These are phyloP conservation scores for Rhynchosporium agropyri DNA, from an alignment of 2,329 filamentous ascomycete genomes.

Conservation along the genomic window DNA sequence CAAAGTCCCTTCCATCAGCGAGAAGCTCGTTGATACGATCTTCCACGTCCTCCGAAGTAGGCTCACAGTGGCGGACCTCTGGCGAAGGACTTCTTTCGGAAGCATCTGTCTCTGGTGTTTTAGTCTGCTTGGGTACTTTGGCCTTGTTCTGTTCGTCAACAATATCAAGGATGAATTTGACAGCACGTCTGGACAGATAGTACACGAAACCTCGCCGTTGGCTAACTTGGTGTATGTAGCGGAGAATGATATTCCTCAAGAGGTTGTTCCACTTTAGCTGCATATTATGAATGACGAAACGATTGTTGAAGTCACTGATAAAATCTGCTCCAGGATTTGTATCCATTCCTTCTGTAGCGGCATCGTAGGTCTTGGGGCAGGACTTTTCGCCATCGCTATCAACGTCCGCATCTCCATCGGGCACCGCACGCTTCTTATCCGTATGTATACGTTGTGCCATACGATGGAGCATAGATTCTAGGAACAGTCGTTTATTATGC, in stretches of 20 bases:
- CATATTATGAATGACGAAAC: constrained; percentile 96
- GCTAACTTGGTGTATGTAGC: constrained; percentile 96
- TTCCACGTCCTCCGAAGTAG: constrained; percentile 66
- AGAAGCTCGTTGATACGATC: constrained; percentile 85
- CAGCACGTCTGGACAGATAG: constrained; percentile 91
- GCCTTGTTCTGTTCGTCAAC: constrained; percentile 86
- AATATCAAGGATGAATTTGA: constrained; percentile 98
- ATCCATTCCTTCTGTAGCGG: constrained; percentile 58
- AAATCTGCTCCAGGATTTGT: constrained; percentile 76
- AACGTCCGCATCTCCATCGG: constrained; percentile 42
- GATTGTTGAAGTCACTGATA: constrained; percentile 94
- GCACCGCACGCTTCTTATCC: constrained; percentile 34
- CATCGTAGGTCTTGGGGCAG: constrained; percentile 43
- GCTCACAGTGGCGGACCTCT: constrained; percentile 22
- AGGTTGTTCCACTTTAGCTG: constrained; percentile 99
- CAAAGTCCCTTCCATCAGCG: constrained; percentile 80
- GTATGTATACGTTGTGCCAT: constrained; percentile 41
- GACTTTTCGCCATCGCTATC: constrained; percentile 43
- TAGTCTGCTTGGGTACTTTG: constrained; percentile 39
- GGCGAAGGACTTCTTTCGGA: constrained; percentile 35
- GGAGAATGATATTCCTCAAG: constrained; percentile 90
- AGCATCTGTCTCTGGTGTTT: constrained; percentile 40
- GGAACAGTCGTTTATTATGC: constrained; percentile 58
- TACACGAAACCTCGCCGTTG: constrained; percentile 96
- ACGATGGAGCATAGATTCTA: constrained; percentile 56